phyloP scores from a whole-genome alignment of 495 filamentous ascomycete species.

The Aspergillus leporis region DNA sequence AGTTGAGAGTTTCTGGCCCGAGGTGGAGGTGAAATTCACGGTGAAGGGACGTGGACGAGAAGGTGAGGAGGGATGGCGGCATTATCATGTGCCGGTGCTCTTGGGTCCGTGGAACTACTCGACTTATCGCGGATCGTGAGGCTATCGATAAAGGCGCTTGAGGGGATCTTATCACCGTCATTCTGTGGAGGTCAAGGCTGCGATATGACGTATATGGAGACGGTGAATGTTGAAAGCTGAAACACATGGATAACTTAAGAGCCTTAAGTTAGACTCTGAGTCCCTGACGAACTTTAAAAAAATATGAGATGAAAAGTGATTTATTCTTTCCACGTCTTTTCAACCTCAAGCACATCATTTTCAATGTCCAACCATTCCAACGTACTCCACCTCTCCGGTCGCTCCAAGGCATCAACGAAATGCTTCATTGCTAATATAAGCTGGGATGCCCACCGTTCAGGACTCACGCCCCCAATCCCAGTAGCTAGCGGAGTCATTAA shows the following conservation, averaged over 20 bases:
- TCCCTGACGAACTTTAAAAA: not conserved
- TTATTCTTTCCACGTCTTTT: slow-evolving; percentile 23
- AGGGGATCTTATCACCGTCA: slow-evolving; percentile 14
- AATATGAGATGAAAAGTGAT: not conserved
- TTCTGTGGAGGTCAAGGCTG: not conserved
- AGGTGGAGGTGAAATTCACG: slow-evolving; percentile 84
- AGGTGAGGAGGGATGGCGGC: slow-evolving; percentile 63
- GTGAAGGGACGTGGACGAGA: slow-evolving; percentile 58
- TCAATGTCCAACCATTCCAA: slow-evolving; percentile 34
- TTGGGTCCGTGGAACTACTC: slow-evolving; percentile 90
- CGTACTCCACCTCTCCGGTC: slow-evolving; percentile 31
- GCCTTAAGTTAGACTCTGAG: not conserved
- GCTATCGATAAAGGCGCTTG: slow-evolving; percentile 2
- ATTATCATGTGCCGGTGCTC: slow-evolving; percentile 92
- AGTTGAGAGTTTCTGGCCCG: slow-evolving; percentile 82
- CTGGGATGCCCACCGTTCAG: slow-evolving; percentile 50
- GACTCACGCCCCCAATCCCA: slow-evolving; percentile 44
- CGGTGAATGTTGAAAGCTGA: not conserved
- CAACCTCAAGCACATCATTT: slow-evolving; percentile 27
- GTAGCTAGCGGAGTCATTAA: slow-evolving; percentile 52
- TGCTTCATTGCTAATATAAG: slow-evolving; percentile 50
- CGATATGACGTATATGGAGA: slow-evolving; percentile 10
- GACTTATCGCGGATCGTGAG: slow-evolving; percentile 77
- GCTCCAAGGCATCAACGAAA: slow-evolving; percentile 43
- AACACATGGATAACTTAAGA: not conserved